phyloP scores from a whole-genome alignment of 164 flowering plant species.

The Aristolochia californica region DNA sequence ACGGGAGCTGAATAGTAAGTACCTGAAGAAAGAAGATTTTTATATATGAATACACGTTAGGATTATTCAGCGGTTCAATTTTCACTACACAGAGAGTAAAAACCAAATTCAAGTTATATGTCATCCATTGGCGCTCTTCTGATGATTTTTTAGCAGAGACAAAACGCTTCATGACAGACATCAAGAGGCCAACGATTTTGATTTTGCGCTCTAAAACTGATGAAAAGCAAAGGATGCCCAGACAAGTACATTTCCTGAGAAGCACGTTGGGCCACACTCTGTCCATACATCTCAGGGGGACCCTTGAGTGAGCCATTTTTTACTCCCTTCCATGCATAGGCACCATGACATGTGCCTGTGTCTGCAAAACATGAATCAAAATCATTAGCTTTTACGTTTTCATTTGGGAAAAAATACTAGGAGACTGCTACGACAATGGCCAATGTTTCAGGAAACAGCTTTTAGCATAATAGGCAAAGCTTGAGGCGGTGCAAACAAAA shows the following conservation, averaged over 20 bases:
- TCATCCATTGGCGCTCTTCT: not conserved
- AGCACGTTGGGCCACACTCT: too few species aligned
- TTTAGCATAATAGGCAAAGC: too few species aligned
- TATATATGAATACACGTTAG: too few species aligned
- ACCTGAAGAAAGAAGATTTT: too few species aligned
- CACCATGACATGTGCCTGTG: not conserved
- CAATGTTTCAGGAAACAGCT: too few species aligned
- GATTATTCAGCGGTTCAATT: too few species aligned
- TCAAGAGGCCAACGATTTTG: not conserved
- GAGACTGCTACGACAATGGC: not conserved
- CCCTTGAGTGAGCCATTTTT: not conserved
- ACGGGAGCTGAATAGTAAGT: too few species aligned
- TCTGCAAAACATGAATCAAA: not conserved
- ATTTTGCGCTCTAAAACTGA: not conserved
- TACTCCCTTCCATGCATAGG: constrained; percentile 2
- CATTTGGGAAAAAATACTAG: not conserved
- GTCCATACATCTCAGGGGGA: too few species aligned
- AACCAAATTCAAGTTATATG: too few species aligned
- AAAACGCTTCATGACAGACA: not conserved
- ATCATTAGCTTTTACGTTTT: not conserved
- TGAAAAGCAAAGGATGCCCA: not conserved
- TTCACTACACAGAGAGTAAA: too few species aligned
- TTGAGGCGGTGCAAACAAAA: too few species aligned
- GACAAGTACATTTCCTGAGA: not conserved
- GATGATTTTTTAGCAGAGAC: not conserved